These are phyloP conservation scores for Oryza glaberrima DNA, from an alignment of 176 grass and related monocot genomes.

Conservation along the genomic window DNA sequence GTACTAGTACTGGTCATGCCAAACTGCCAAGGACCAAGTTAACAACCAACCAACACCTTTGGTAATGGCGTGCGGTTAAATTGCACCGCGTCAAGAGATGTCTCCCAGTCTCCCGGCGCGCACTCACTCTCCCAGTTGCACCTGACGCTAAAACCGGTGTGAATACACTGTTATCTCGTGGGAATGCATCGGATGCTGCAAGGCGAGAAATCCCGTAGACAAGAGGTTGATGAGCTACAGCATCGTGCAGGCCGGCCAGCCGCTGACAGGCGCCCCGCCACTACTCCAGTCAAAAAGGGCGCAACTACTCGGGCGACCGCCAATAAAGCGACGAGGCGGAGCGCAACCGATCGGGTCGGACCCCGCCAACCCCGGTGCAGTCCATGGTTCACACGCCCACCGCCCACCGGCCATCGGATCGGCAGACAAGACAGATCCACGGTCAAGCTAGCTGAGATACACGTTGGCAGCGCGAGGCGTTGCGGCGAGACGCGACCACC, in stretches of 20 bases:
- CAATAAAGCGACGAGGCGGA: conserved; percentile 9
- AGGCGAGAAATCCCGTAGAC: neutral
- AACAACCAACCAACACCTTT: neutral
- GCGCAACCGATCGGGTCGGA: neutral
- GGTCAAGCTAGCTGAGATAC: neutral
- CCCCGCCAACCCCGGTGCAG: neutral
- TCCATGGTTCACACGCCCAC: conserved; percentile 2
- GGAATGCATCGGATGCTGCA: neutral
- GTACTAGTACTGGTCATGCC: neutral
- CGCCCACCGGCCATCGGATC: neutral
- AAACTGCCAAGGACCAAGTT: neutral
- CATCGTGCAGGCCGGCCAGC: neutral
- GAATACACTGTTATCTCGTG: no score
- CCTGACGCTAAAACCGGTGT: neutral
- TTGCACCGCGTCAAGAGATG: neutral
- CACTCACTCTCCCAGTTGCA: neutral
- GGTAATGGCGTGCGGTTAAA: neutral
- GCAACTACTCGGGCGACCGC: conserved; percentile 39
- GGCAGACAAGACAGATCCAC: neutral
- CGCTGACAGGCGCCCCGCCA: neutral
- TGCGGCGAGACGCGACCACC: neutral
- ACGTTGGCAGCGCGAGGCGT: neutral
- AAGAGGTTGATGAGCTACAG: neutral
- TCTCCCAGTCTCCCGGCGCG: conserved; percentile 20
- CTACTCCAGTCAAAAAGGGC: conserved; percentile 31